Base-by-base conservation (phyloP, 2,329 filamentous ascomycete species). In the Exophiala xenobiotica region DNA sequence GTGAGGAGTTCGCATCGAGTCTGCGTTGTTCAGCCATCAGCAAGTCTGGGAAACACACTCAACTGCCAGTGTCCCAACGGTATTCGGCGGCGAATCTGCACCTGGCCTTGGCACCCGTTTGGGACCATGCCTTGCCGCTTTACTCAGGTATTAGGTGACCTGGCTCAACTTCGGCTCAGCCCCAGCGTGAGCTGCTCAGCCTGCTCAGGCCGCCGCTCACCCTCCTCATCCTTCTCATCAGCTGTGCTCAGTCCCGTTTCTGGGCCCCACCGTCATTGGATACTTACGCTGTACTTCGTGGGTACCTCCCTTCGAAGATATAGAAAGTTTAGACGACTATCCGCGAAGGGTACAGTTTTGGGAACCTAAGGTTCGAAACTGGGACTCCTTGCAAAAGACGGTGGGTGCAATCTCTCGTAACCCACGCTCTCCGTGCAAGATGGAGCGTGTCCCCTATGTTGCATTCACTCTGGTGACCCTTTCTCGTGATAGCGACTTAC, bases 121-220 rank as follows among this genome's bases (percentile, higher is more conserved):
- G 42, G 42, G 42, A 45, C 26, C 37, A 23, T 49, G 24, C 3
- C 37, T 18, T 49, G 47, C 47, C 38, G 39, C 47, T 44, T 49
- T 49, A 49, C 38, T 19, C 27, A 35, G 46, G 22, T 9, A 49
- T 49, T 26, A 43, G 12, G 46, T 43, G 20, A 49, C 38, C 38
- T 40, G 38, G 46, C 46, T 49, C 37, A 47, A 26, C 33, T 47
- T 47, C 33, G 37, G 45, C 45, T 40, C 35, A 49, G 46, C 46
- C 22, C 6, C 26, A 6, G 26, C 26, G 6, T 12, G 12, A 7
- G 8, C 39, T 42, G 19, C 39, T 19, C 12, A 42, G 8, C 24
- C 20, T 44, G 9, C 41, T 44, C 41, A 44, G n/a, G n/a, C n/a
- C n/a, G 26, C 26, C 26, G 26, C 26, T 27, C 26, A 27, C 5